phyloP scores from a whole-genome alignment of 371 early-diverging fungal genomes.

The Zychaea mexicana region DNA sequence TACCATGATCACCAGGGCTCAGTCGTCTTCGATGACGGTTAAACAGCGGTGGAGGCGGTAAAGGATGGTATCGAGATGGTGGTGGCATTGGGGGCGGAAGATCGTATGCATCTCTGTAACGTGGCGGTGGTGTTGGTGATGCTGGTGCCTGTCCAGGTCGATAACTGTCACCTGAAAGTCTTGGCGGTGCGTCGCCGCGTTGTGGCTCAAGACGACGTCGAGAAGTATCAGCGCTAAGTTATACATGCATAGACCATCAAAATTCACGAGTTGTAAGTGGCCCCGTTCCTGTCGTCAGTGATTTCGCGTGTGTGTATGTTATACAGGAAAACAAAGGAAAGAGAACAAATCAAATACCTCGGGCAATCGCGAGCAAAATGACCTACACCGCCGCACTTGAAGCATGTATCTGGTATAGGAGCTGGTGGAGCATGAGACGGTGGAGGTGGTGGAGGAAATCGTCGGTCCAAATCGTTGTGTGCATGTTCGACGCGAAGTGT shows the following conservation, averaged over 20 bases:
- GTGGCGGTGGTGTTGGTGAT: not conserved
- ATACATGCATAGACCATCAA: too few relatives aligned
- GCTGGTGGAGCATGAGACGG: not conserved
- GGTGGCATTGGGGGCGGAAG: not conserved
- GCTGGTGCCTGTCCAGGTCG: not conserved
- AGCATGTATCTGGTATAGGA: not conserved
- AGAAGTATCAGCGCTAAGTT: too few relatives aligned
- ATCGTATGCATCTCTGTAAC: not conserved
- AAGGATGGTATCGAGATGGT: not conserved
- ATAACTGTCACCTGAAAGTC: conserved; percentile 1
- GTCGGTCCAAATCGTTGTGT: not conserved
- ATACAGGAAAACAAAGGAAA: too few relatives aligned
- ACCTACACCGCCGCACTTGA: not conserved
- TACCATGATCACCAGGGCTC: not conserved
- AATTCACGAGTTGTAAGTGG: too few relatives aligned
- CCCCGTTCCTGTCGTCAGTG: too few relatives aligned
- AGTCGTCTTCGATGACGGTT: not conserved
- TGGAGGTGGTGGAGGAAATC: not conserved
- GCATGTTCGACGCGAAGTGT: not conserved
- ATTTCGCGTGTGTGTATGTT: too few relatives aligned
- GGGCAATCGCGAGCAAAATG: conserved; percentile 3
- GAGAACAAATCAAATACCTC: too few relatives aligned
- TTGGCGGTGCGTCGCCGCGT: not conserved
- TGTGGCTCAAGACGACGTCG: not conserved
- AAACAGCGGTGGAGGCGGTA: not conserved